phyloP scores from a whole-genome alignment of 1,139 yeast species.

The Debaryomycetaceae sp. region DNA sequence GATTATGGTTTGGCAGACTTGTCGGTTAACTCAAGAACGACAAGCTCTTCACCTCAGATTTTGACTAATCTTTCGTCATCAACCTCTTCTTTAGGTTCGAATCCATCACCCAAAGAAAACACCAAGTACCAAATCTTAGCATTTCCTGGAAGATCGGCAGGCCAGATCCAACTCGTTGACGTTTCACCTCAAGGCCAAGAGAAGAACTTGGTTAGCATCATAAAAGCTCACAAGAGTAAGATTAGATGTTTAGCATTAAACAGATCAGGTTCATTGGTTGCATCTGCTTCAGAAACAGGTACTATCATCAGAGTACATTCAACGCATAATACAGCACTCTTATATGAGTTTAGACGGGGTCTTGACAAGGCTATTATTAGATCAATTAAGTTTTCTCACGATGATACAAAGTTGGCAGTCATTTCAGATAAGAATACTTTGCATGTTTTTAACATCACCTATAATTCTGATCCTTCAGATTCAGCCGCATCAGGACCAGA shows the following conservation, averaged over 20 bases:
- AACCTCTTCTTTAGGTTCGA: conserved; percentile 10
- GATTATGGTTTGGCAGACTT: conserved; percentile 69
- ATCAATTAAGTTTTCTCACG: conserved; percentile 79
- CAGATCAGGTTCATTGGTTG: conserved; percentile 73
- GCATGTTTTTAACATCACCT: conserved; percentile 65
- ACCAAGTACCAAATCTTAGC: conserved; percentile 54
- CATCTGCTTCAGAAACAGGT: conserved; percentile 86
- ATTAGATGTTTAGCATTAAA: conserved; percentile 68
- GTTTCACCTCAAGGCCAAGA: conserved; percentile 61
- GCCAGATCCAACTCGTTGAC: conserved; percentile 79
- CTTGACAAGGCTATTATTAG: conserved; percentile 77
- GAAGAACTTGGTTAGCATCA: conserved; percentile 61
- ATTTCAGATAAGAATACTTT: conserved; percentile 85
- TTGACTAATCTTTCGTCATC: conserved; percentile 12
- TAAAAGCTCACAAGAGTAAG: conserved; percentile 78
- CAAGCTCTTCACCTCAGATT: conserved; percentile 4
- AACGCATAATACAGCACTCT: conserved; percentile 65
- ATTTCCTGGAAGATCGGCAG: conserved; percentile 66
- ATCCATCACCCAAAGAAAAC: conserved; percentile 14
- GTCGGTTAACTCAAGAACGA: conserved; percentile 28
- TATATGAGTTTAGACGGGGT: conserved; percentile 86
- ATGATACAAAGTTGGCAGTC: conserved; percentile 74
- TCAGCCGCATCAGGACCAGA: neutral
- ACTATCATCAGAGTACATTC: conserved; percentile 81
- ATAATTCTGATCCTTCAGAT: conserved; percentile 2